Evolutionary conservation across 805 yeast species (phyloP).

Genomic region (Candida manassasensis): DNA sequence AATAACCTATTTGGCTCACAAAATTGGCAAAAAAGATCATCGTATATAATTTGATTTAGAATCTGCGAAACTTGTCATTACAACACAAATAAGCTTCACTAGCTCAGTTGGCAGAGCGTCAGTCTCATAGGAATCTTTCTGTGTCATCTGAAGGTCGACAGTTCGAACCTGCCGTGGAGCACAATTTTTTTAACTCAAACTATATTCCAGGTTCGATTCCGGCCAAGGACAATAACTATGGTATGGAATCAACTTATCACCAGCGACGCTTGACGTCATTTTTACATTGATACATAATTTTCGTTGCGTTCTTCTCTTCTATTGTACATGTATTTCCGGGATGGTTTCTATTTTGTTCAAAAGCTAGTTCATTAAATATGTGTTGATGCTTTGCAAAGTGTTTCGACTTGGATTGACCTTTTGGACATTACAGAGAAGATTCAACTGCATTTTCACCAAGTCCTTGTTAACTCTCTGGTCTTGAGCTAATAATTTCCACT

Average conservation of each 20-base stretch:
- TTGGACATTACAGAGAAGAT: slow-evolving; percentile 41
- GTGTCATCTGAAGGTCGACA: slow-evolving; percentile 44
- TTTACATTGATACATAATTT: too few relatives aligned
- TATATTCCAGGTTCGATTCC: too few relatives aligned
- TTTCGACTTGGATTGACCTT: slow-evolving; percentile 73
- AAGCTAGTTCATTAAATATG: slow-evolving; percentile 18
- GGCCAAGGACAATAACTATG: too few relatives aligned
- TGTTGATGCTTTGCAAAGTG: slow-evolving; percentile 67
- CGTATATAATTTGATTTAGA: too few relatives aligned
- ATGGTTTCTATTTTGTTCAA: too few relatives aligned
- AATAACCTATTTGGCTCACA: too few relatives aligned
- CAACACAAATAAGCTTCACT: slow-evolving; percentile 8
- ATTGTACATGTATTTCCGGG: too few relatives aligned
- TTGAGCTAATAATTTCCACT: slow-evolving; percentile 30
- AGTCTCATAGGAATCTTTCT: slow-evolving; percentile 17
- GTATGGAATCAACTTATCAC: too few relatives aligned
- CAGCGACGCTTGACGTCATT: too few relatives aligned
- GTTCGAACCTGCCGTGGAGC: slow-evolving; percentile 47
- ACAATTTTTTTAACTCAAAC: slow-evolving; percentile 19
- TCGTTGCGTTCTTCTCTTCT: too few relatives aligned
- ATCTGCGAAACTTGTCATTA: too few relatives aligned
- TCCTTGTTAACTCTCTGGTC: slow-evolving; percentile 39
- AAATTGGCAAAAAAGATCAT: too few relatives aligned
- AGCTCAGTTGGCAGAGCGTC: slow-evolving; percentile 18
- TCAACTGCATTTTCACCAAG: slow-evolving; percentile 51